Percentiles rank a stretch among this genome's conserved stretches.
phyloP scores from a whole-genome alignment of 73 alveolate species.

The Durusdinium trenchii region DNA sequence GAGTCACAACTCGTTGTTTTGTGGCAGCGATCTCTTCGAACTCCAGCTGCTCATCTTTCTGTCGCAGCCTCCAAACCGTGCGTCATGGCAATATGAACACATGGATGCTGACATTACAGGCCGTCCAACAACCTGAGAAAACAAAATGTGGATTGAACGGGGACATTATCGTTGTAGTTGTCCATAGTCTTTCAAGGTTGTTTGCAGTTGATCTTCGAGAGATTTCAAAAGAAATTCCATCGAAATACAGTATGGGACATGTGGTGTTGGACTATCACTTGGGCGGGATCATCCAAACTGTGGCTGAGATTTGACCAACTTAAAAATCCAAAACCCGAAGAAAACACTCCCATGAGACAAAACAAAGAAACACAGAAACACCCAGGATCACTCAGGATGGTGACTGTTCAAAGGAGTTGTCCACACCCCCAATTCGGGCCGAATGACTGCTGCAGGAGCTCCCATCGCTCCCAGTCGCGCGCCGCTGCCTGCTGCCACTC shows the following conservation, averaged over 20 bases:
- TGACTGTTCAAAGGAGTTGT: too few relatives aligned
- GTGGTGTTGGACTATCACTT: too few relatives aligned
- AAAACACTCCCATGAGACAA: neutral
- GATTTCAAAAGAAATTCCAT: too few relatives aligned
- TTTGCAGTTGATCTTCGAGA: too few relatives aligned
- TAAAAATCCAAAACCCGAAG: too few relatives aligned
- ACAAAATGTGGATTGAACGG: too few relatives aligned
- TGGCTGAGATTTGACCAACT: too few relatives aligned
- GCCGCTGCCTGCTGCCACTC: constrained; percentile 95
- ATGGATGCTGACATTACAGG: neutral
- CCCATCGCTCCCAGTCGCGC: constrained; percentile 90
- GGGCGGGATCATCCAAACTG: too few relatives aligned
- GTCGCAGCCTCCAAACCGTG: constrained; percentile 56
- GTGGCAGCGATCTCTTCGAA: constrained; percentile 74
- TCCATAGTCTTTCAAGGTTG: too few relatives aligned
- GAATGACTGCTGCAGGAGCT: constrained; percentile 39
- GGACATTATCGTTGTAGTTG: too few relatives aligned
- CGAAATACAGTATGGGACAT: too few relatives aligned
- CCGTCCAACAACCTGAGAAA: too few relatives aligned
- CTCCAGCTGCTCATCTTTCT: constrained; percentile 87
- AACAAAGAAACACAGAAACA: neutral
- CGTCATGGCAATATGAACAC: neutral
- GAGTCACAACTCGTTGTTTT: constrained; percentile 63
- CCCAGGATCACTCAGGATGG: neutral
- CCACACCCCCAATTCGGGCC: neutral